phyloP scores from a whole-genome alignment of 805 yeast genomes.

The Yarrowia bubula region DNA sequence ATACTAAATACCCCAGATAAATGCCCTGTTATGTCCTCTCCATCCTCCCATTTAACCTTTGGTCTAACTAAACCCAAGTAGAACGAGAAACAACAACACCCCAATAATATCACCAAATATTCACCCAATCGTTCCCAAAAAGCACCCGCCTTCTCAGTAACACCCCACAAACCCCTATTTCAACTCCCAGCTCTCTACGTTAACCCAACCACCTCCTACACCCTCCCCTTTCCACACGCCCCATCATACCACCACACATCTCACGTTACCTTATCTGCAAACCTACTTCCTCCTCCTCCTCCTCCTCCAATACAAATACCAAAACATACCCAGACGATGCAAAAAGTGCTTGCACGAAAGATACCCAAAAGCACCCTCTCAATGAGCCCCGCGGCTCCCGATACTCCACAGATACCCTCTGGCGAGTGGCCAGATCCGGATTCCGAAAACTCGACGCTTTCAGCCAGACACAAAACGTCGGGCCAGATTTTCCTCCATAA shows the following conservation, averaged over 20 bases:
- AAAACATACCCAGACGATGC: not conserved
- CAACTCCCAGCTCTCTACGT: too few species aligned
- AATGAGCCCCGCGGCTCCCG: not conserved
- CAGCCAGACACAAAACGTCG: not conserved
- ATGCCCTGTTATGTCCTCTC: too few species aligned
- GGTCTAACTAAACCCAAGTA: too few species aligned
- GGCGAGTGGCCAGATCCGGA: not conserved
- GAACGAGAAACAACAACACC: too few species aligned
- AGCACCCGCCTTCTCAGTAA: too few species aligned
- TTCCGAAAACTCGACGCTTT: not conserved
- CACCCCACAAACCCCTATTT: too few species aligned
- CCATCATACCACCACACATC: not conserved
- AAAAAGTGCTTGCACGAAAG: not conserved
- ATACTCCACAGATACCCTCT: not conserved
- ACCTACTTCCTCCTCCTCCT: too few species aligned
- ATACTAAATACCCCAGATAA: too few species aligned
- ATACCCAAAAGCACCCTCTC: not conserved
- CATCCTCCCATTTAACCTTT: too few species aligned
- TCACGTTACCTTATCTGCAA: too few species aligned
- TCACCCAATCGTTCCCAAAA: too few species aligned
- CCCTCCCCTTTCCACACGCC: not conserved
- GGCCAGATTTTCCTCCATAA: slow-evolving; percentile 22
- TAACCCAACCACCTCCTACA: not conserved
- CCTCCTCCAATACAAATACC: not conserved
- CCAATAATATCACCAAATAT: too few species aligned